Conservation (phyloP, 139 green algal species). For the Chlorella sorokiniana region DNA sequence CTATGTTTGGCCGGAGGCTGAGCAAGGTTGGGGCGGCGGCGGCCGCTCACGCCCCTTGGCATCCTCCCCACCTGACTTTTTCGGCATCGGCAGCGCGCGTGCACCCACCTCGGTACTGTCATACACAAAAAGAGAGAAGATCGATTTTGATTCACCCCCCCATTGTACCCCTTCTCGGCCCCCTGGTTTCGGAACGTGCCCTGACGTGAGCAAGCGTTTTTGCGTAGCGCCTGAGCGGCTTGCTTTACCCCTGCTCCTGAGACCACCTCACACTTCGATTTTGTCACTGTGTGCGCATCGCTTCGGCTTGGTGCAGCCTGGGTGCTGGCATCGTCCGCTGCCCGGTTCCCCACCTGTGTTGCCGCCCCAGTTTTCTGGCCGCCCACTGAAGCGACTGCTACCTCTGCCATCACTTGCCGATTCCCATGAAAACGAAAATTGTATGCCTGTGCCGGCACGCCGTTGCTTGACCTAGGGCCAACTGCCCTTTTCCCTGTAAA, state of each 20-base stretch:
- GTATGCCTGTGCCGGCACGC: not conserved
- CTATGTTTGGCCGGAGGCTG: no score
- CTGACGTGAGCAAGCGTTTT: not conserved
- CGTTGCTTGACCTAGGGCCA: no score
- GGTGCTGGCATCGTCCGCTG: no score
- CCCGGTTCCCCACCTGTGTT: not conserved
- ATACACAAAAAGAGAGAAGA: constrained; percentile 19
- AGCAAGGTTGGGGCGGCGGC: no score
- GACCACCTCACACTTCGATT: not conserved
- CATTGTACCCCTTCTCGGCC: not conserved
- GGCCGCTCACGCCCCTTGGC: not conserved
- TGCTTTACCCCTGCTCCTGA: not conserved
- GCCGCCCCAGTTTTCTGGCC: constrained; percentile 1
- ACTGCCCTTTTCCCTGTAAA: no score
- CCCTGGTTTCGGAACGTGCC: not conserved
- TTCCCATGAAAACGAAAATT: not conserved
- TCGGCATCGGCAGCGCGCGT: not conserved
- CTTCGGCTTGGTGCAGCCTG: not conserved
- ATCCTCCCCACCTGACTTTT: not conserved
- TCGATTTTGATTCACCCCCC: constrained; percentile 7
- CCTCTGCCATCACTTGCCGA: not conserved
- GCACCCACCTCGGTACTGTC: not conserved
- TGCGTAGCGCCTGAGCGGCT: not conserved
- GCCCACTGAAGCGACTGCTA: not conserved
- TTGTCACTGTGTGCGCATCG: not conserved